Base-by-base conservation (phyloP, 352 stramenopile species). In the Globisporangium nodosum region DNA sequence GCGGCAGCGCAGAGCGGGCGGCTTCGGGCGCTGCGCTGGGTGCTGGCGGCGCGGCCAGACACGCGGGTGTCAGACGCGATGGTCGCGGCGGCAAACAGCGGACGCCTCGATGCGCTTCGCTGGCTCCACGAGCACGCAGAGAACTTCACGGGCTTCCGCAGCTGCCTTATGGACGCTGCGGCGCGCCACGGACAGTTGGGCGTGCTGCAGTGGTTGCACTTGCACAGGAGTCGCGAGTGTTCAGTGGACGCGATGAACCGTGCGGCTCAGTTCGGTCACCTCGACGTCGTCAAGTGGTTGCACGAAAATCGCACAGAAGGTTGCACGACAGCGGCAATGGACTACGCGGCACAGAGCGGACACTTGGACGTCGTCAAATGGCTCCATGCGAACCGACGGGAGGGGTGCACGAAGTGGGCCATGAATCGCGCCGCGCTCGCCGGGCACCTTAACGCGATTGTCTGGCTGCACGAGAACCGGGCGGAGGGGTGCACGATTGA, bases 401-500 rank as follows among this genome's bases (percentile, higher is more conserved):
- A 60, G 37, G 54, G 54, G 16, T 60, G 54, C 12, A 60, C 54
- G 9, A 47, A 46, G n/a, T 51, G 43, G 35, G 54, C 54, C n/a
- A 60, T 60, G 43, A 52, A 60, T 20, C 33, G 43, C 13, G 54
- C 54, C 5, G 54, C 54, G 3, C 43, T 47, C 12, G 45, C 31
- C 24, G 54, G 54, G 4, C 54, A 60, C 15, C 43, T 60, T 5
- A 5, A 46, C 15, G 54, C 53, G 12, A 33, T 60, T n/a, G 1
- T 21, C 12, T 60, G 45, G 54, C 31, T 60, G 18, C 54, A 60
- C 12, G 30, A 47, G 54, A 52, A 60, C 43, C 46, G 54, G 5
- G 24, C 43, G 4, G 54, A 59, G 18, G 54, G 54, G 3, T 59
- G 54, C 43, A 52, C 54, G 5, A 13, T 8, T 5, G 33, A 52